Percentiles rank a stretch among this genome's conserved stretches.
phyloP scores from a whole-genome alignment of 352 stramenopile species.

The Globisporangium echinulatum region DNA sequence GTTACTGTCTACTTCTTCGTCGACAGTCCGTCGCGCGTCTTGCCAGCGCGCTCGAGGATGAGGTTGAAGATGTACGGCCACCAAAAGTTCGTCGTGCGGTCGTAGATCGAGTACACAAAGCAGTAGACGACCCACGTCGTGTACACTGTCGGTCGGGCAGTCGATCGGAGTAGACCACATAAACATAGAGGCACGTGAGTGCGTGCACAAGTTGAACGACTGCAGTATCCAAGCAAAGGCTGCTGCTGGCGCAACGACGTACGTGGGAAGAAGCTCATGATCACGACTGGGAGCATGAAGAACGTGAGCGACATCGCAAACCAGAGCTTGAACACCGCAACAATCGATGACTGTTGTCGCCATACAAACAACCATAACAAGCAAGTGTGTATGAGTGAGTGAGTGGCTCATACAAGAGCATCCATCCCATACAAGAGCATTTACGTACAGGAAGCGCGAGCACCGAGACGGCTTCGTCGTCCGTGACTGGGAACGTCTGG shows the following conservation, averaged over 20 bases:
- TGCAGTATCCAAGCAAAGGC: background rate
- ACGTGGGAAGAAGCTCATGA: conserved; percentile 78
- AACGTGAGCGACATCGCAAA: conserved; percentile 55
- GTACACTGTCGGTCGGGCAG: conserved; percentile 37
- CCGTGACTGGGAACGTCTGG: conserved; percentile 38
- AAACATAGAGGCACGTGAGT: too few species aligned
- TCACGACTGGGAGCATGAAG: conserved; percentile 64
- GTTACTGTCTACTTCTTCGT: conserved; percentile 13
- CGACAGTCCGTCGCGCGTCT: conserved; percentile 52
- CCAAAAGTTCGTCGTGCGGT: conserved; percentile 81
- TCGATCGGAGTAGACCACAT: too few species aligned
- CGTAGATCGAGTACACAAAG: conserved; percentile 79
- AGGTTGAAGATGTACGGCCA: conserved; percentile 84
- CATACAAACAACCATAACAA: background rate
- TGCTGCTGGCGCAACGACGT: conserved; percentile 10
- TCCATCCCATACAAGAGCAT: conserved; percentile 1
- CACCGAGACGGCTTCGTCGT: conserved; percentile 25
- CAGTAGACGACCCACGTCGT: conserved; percentile 77
- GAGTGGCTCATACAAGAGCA: background rate
- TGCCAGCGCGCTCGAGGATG: conserved; percentile 49
- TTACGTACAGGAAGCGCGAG: conserved; percentile 25
- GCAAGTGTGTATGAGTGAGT: conserved; percentile 2
- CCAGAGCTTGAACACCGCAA: conserved; percentile 69
- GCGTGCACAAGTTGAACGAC: background rate
- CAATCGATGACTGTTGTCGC: conserved; percentile 39